Base-by-base conservation (phyloP, 2,329 filamentous ascomycete species). In the Epichloe uncinata region DNA sequence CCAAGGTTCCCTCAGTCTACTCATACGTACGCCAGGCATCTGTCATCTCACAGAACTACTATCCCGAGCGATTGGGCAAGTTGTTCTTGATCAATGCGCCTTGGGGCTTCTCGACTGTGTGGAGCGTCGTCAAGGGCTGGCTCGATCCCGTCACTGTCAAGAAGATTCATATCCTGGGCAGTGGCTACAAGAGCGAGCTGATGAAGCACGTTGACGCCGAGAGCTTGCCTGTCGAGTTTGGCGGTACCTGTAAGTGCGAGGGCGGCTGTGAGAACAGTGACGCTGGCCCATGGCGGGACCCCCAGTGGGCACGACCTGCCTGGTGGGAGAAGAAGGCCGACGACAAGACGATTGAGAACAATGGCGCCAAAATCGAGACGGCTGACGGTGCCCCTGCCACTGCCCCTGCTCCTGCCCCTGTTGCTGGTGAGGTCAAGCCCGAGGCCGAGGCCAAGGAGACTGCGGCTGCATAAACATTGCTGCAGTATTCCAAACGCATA, bases 31-130 rank as follows among this genome's bases (percentile, higher is more conserved):
- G 81, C 61, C 79, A 85, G 65, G 89, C 88, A 43, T 93, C 88
- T 35, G 82, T 74, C 66, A 87, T 98, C 71, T 95, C 87, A 56
- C 93, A 97, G 72, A 95, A 97, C 79, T 95, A 97, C 81, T 98
- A 98, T 73, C 93, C 93, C 7, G 93, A 98, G 77, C 87, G 93
- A 52, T 77, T 98, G 52, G 93, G 93, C 63, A 90, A 89, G 71
- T 78, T 98, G 65, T 98, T 95, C 77, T 73, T 98, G 60, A 96
- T 98, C 81, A 98, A 98, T 71, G 87, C 91, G 3, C 89, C 89
- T 18, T 97, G 90, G 90, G 90, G 90, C 26, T 97, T 97, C 77
- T 84, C 84, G 54, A 78, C 78, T 58, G 85, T 89, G 55, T 98
- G 93, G 78, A 77, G 72, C 64, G 77, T 94, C 51, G 79, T 97